These are phyloP conservation scores for Venturia oleaginea DNA, from an alignment of 2,329 filamentous ascomycete genomes.

Conservation along the genomic window DNA sequence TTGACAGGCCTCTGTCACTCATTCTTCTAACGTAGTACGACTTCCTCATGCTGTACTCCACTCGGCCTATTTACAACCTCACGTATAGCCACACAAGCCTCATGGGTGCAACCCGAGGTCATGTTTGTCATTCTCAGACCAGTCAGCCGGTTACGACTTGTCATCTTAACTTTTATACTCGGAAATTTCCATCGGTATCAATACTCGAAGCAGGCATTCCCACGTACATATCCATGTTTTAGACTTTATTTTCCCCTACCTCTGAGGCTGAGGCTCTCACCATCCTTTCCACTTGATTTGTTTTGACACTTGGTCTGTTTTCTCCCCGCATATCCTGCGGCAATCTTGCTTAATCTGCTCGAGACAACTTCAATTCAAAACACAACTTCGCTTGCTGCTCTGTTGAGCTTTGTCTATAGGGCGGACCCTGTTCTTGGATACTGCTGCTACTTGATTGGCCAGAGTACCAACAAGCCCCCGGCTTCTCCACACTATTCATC, in stretches of 20 bases:
- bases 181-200: not conserved
- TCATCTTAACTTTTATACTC: not conserved
- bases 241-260: not conserved
- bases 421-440: not conserved
- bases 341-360: not conserved
- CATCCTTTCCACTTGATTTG: not conserved
- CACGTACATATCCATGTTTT: not conserved
- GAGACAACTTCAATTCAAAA: conserved; percentile 2
- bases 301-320: not conserved
- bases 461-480: no score
- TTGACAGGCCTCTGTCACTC: no score
- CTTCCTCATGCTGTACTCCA: no score
- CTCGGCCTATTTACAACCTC: no score
- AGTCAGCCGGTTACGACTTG: no score
- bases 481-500: not conserved
- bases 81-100: no score
- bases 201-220: not conserved
- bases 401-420: not conserved
- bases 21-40: not conserved
- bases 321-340: not conserved
- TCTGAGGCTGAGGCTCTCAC: no score
- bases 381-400: not conserved
- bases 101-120: no score
- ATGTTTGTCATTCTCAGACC: no score
- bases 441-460: not conserved